Conservation (phyloP, 2,329 filamentous ascomycete species). For the Talaromyces funiculosus region DNA sequence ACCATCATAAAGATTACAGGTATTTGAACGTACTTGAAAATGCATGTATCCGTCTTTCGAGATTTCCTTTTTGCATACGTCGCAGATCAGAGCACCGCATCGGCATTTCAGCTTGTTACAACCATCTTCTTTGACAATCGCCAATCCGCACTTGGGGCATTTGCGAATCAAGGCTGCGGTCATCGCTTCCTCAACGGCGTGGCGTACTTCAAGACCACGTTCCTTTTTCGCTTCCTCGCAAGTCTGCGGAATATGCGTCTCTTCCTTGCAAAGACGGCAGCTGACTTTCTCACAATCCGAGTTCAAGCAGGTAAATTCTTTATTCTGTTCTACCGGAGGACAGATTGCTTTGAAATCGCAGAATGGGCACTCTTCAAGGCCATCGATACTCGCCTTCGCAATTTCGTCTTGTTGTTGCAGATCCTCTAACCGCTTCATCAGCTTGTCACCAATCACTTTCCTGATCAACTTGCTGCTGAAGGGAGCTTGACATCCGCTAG, state of each 20-base stretch:
- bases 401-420: constrained; percentile 67
- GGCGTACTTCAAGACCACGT: constrained; percentile 56
- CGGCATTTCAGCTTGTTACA: constrained; percentile 81
- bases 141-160: constrained; percentile 61
- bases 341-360: constrained; percentile 75
- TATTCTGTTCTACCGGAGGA: constrained; percentile 60
- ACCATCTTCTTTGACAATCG: constrained; percentile 70
- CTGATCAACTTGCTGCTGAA: constrained; percentile 55
- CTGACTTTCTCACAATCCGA: constrained; percentile 58
- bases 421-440: constrained; percentile 58
- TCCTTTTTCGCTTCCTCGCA: constrained; percentile 64
- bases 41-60: constrained; percentile 60
- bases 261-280: constrained; percentile 62
- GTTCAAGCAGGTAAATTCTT: constrained; percentile 67
- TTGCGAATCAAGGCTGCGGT: constrained; percentile 68
- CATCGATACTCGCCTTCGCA: constrained; percentile 63
- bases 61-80: constrained; percentile 57
- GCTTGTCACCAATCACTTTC: constrained; percentile 54
- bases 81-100: constrained; percentile 53
- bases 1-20: constrained; percentile 17
- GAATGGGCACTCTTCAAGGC: constrained; percentile 71
- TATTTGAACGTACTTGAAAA: constrained; percentile 53
- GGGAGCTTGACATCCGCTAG: constrained; percentile 56
- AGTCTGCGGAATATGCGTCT: constrained; percentile 65
- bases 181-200: constrained; percentile 77